Evolutionary conservation across 148 eudicot genomes (phyloP).

Genomic region (Silene uniflora): DNA sequence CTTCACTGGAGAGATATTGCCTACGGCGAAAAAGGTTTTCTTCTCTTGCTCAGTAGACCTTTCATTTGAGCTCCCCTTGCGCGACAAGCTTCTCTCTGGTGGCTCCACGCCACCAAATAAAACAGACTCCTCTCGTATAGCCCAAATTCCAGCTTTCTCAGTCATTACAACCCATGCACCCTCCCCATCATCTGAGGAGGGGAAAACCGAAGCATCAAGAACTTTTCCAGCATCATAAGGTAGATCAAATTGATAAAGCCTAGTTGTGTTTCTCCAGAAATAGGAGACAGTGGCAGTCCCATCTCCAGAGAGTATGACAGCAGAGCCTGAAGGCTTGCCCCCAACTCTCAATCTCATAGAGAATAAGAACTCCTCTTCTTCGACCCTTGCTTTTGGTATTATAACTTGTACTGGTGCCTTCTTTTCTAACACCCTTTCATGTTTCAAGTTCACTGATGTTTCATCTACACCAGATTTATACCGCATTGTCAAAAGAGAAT

Average conservation of each 20-base stretch:
- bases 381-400: slow-evolving; percentile 89
- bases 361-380: slow-evolving; percentile 81
- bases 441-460: slow-evolving; percentile 30
- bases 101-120: slow-evolving; percentile 94
- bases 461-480: slow-evolving; percentile 67
- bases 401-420: slow-evolving; percentile 77
- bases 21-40: slow-evolving; percentile 38
- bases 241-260: slow-evolving; percentile 86
- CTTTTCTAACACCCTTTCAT: slow-evolving; percentile 69
- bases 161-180: slow-evolving; percentile 94
- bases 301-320: slow-evolving; percentile 87
- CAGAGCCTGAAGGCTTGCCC: slow-evolving; percentile 93
- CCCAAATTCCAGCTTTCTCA: slow-evolving; percentile 97
- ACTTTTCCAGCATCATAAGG: slow-evolving; percentile 98
- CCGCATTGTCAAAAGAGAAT: slow-evolving; percentile 89
- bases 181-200: slow-evolving; percentile 70
- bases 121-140: slow-evolving; percentile 94
- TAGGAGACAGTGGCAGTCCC: slow-evolving; percentile 91
- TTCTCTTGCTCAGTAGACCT: slow-evolving; percentile 58
- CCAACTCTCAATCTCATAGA: slow-evolving; percentile 85
- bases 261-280: slow-evolving; percentile 59
- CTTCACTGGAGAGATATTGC: slow-evolving; percentile 55
- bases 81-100: slow-evolving; percentile 93
- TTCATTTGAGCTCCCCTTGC: slow-evolving; percentile 92
- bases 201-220: slow-evolving; percentile 88